phyloP scores from a whole-genome alignment of 2,329 filamentous ascomycete genomes.

The Phaeoacremonium minimum region DNA sequence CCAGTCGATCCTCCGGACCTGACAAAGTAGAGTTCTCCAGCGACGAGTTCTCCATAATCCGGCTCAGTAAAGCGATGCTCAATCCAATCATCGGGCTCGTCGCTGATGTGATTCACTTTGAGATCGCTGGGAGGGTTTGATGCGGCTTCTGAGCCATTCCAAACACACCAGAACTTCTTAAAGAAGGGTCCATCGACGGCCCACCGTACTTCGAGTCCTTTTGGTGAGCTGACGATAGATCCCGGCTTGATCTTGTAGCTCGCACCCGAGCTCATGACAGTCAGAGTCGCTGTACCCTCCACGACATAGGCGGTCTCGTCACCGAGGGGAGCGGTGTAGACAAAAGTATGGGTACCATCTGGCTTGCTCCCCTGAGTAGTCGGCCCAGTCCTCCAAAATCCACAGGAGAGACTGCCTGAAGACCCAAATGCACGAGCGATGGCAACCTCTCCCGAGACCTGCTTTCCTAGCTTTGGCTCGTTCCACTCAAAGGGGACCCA shows the following conservation, averaged over 20 bases:
- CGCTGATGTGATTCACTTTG: conserved; percentile 1
- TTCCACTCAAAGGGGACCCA: background rate
- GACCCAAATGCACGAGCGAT: conserved; percentile 1
- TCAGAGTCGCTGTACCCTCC: background rate
- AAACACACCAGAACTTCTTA: conserved; percentile 2
- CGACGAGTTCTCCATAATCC: background rate
- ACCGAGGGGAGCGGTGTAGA: conserved; percentile 1
- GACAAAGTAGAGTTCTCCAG: conserved; percentile 2
- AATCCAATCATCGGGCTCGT: background rate
- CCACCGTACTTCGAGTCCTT: conserved; percentile 1
- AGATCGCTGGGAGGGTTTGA: background rate
- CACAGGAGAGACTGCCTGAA: background rate
- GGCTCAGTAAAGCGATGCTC: conserved; percentile 1
- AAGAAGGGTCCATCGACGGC: conserved; percentile 1
- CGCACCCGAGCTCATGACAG: background rate
- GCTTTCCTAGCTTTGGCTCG: conserved; percentile 1
- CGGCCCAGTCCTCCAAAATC: conserved; percentile 1
- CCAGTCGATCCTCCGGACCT: background rate
- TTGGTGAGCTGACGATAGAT: conserved; percentile 1
- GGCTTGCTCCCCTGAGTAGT: background rate
- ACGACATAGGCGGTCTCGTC: conserved; percentile 1
- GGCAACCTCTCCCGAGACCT: background rate
- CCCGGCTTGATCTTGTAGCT: background rate
- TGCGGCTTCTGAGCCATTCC: background rate
- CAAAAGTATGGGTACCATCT: background rate